A percentile compares a stretch with the other conserved stretches of the same genome.
Conservation (phyloP, 2,329 filamentous ascomycete species). For the Alternaria metachromatica region DNA sequence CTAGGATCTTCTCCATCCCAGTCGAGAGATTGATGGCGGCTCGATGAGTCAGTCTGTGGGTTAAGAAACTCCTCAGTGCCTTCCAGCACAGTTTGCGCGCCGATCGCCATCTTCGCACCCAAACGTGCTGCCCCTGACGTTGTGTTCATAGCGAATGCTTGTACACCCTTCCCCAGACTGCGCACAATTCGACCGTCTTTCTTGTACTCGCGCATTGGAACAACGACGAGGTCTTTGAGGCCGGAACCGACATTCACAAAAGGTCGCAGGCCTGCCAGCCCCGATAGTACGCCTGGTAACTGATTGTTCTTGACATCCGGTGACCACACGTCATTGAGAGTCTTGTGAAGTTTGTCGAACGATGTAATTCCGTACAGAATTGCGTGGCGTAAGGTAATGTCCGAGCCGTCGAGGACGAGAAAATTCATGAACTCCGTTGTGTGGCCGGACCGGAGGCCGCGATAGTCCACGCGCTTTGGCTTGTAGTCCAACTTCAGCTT, state of each 20-base stretch:
- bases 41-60: constrained; percentile 37
- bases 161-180: constrained; percentile 88
- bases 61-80: constrained; percentile 81
- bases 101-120: constrained; percentile 91
- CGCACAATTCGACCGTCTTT: constrained; percentile 93
- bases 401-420: constrained; percentile 84
- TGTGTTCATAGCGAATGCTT: constrained; percentile 90
- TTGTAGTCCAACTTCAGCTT: constrained; percentile 94
- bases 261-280: constrained; percentile 86
- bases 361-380: constrained; percentile 93
- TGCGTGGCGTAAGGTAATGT: constrained; percentile 83
- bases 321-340: constrained; percentile 95
- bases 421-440: constrained; percentile 99
- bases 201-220: constrained; percentile 89
- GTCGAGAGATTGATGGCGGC: constrained; percentile 35
- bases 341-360: constrained; percentile 88
- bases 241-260: constrained; percentile 91
- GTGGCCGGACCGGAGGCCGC: constrained; percentile 86
- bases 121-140: constrained; percentile 93
- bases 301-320: constrained; percentile 90
- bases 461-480: constrained; percentile 96
- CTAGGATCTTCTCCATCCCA: constrained; percentile 65
- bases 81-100: constrained; percentile 91
- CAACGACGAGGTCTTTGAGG: constrained; percentile 82
- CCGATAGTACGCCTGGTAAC: constrained; percentile 85